Conservation (phyloP, 441 rosid species). For the Pelargonium myrrhifolium region DNA sequence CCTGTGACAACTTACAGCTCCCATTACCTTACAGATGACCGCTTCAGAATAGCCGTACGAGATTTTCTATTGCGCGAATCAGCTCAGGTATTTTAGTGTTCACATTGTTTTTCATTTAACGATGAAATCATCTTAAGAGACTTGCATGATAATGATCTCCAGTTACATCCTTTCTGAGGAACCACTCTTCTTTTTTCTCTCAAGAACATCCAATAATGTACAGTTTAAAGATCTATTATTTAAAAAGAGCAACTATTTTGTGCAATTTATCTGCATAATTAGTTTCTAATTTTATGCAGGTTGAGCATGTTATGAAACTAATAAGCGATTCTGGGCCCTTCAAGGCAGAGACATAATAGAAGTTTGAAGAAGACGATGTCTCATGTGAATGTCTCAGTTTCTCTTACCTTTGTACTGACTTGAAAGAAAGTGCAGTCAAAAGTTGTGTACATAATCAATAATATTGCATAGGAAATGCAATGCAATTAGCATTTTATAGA, state of each 20-base stretch:
- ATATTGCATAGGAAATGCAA: neutral
- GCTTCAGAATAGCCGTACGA: slow-evolving; percentile 63
- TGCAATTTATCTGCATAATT: neutral
- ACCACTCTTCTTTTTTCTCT: neutral
- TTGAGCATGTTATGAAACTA: slow-evolving; percentile 58
- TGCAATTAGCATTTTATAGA: neutral
- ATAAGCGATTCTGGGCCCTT: slow-evolving; percentile 75
- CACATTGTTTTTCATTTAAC: neutral
- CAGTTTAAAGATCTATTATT: neutral
- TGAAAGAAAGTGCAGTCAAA: neutral
- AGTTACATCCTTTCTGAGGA: neutral
- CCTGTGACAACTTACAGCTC: slow-evolving; percentile 87
- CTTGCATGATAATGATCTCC: neutral
- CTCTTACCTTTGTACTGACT: neutral
- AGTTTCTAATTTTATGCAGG: slow-evolving; percentile 34
- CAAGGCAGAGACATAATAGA: slow-evolving; percentile 48
- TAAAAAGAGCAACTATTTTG: neutral
- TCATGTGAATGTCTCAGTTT: neutral
- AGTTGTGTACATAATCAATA: slow-evolving; percentile 15
- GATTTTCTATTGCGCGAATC: slow-evolving; percentile 70
- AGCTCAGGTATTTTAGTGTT: slow-evolving; percentile 47
- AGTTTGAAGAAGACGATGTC: neutral
- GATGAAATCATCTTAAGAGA: too few relatives aligned
- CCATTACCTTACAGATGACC: slow-evolving; percentile 72
- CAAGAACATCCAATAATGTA: too few relatives aligned